These are phyloP conservation scores for Vigna reflexopilosa DNA, from an alignment of 306 rosid genomes.

Conservation along the genomic window DNA sequence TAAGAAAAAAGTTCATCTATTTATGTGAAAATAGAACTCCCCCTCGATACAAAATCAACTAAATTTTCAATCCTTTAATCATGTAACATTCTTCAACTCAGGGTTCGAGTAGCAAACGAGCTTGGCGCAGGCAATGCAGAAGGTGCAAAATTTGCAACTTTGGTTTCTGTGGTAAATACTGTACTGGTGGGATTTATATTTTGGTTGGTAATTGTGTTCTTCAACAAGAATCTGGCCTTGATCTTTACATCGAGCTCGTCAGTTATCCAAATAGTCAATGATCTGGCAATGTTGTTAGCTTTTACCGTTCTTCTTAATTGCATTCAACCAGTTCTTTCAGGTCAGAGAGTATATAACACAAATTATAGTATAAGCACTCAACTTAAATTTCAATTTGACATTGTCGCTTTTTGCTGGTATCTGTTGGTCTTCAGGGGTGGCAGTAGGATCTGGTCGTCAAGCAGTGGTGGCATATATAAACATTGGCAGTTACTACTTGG, in stretches of 20 bases:
- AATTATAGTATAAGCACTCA: not conserved
- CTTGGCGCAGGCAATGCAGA: slow-evolving; percentile 74
- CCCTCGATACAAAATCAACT: not conserved
- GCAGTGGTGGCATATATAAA: slow-evolving; percentile 62
- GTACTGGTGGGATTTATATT: slow-evolving; percentile 59
- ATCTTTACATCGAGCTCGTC: slow-evolving; percentile 64
- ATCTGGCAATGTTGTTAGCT: slow-evolving; percentile 65
- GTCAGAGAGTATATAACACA: slow-evolving; percentile 42
- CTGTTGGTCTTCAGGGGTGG: slow-evolving; percentile 62
- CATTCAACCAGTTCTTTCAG: slow-evolving; percentile 76
- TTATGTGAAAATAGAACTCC: not conserved
- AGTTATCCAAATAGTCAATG: slow-evolving; percentile 59
- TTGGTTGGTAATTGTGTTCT: slow-evolving; percentile 54
- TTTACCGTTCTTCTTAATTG: slow-evolving; percentile 70
- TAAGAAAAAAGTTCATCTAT: not conserved
- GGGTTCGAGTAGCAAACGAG: slow-evolving; percentile 77
- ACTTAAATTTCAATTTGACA: slow-evolving; percentile 4
- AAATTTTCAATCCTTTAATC: not conserved
- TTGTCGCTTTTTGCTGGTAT: slow-evolving; percentile 8
- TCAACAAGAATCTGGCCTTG: slow-evolving; percentile 64
- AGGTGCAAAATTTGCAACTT: slow-evolving; percentile 72
- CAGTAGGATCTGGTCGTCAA: slow-evolving; percentile 74
- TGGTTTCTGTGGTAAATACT: slow-evolving; percentile 62
- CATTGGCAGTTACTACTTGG: slow-evolving; percentile 65
- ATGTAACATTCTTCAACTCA: slow-evolving; percentile 32